phyloP scores from a whole-genome alignment of 208 protist genomes.

The Herpetomonas muscarum region DNA sequence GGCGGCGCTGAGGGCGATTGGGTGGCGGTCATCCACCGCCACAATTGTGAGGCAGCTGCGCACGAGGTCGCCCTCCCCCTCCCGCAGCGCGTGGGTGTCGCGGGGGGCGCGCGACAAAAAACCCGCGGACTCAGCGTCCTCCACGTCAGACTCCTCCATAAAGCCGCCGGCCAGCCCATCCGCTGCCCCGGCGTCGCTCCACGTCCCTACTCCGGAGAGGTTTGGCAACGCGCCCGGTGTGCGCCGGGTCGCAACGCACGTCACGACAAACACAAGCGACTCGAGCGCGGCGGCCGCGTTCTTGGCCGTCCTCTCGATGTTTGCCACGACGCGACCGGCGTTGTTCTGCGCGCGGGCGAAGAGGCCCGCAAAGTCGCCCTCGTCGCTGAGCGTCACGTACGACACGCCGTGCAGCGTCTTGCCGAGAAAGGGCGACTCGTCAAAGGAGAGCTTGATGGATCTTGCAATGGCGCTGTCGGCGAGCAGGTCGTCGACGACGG shows the following conservation, averaged over 20 bases:
- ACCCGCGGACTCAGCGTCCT: neutral
- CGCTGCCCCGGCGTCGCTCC: constrained; percentile 2
- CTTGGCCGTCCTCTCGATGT: constrained; percentile 14
- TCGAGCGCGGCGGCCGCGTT: constrained; percentile 3
- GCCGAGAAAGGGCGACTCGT: constrained; percentile 16
- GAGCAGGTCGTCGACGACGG: constrained; percentile 39
- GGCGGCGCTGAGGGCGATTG: neutral
- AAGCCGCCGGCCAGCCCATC: neutral
- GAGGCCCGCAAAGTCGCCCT: constrained; percentile 19
- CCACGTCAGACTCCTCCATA: constrained; percentile 11
- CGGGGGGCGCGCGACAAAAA: neutral
- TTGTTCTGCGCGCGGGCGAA: constrained; percentile 27
- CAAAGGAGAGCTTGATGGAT: constrained; percentile 16
- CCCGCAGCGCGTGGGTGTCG: neutral
- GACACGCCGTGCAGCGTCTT: constrained; percentile 21
- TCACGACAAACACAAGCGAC: constrained; percentile 27
- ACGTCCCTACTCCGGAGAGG: neutral
- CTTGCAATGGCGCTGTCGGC: constrained; percentile 4
- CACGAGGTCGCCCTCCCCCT: neutral
- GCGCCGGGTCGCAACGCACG: constrained; percentile 26
- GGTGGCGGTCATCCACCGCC: neutral
- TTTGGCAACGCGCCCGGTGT: constrained; percentile 21
- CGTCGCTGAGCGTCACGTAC: constrained; percentile 16
- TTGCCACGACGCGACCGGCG: constrained; percentile 13
- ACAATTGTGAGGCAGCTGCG: constrained; percentile 2